Conservation (phyloP, 2,329 filamentous ascomycete genomes). For the Epichloe scottii region DNA sequence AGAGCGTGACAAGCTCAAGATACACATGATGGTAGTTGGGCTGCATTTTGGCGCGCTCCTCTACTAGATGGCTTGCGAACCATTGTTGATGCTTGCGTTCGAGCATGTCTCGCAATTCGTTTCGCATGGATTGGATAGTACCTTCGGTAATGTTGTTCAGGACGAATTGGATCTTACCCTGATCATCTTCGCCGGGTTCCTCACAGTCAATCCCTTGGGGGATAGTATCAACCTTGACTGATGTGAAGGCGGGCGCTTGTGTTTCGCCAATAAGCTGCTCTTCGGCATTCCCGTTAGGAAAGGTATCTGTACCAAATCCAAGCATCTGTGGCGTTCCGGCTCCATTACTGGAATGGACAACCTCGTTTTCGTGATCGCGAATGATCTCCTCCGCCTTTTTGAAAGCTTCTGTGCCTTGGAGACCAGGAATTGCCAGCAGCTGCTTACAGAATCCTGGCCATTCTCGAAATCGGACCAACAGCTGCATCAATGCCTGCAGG, state of each 20-base stretch:
- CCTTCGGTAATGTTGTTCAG: slow-evolving; percentile 92
- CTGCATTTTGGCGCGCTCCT: slow-evolving; percentile 92
- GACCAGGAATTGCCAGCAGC: slow-evolving; percentile 65
- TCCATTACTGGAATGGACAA: slow-evolving; percentile 43
- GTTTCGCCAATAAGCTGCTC: slow-evolving; percentile 47
- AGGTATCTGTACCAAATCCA: slow-evolving; percentile 30
- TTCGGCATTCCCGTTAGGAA: slow-evolving; percentile 61
- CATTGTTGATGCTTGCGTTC: slow-evolving; percentile 79
- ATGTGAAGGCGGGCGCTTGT: slow-evolving; percentile 58
- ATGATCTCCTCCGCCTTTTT: slow-evolving; percentile 73
- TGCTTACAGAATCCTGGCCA: slow-evolving; percentile 94
- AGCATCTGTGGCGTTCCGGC: slow-evolving; percentile 24
- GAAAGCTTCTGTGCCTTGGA: slow-evolving; percentile 76
- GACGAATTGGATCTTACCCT: slow-evolving; percentile 90
- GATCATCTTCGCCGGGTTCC: slow-evolving; percentile 71
- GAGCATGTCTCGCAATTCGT: slow-evolving; percentile 66
- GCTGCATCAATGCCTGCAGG: slow-evolving; percentile 82
- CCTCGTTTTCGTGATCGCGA: slow-evolving; percentile 51
- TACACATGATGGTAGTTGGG: slow-evolving; percentile 94
- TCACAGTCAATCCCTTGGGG: slow-evolving; percentile 54
- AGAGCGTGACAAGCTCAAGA: slow-evolving; percentile 72
- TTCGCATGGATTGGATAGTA: slow-evolving; percentile 74
- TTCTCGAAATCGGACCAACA: slow-evolving; percentile 70
- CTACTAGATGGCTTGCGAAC: slow-evolving; percentile 92
- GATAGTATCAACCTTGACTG: slow-evolving; percentile 64